phyloP scores from a whole-genome alignment of 2,329 filamentous ascomycete genomes.

The Monilinia fructicola region DNA sequence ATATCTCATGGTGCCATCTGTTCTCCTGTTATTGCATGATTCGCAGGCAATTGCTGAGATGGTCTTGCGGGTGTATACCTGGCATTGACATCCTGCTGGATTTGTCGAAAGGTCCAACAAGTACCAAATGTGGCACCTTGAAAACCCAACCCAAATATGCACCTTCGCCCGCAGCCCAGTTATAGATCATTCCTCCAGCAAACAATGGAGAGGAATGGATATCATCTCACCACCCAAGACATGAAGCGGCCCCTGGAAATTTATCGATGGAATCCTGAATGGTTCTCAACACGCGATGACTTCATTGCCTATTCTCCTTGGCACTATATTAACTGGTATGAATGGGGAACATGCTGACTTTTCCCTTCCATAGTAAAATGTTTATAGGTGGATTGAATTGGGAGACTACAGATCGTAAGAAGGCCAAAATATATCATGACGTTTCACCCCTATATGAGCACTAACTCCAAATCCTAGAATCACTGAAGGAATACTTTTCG shows the following conservation, averaged over 20 bases:
- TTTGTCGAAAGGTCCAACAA: conserved; percentile 13
- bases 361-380: conserved; percentile 75
- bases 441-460: conserved; percentile 1
- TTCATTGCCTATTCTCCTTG: conserved; percentile 24
- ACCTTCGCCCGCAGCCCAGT: conserved; percentile 20
- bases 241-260: conserved; percentile 9
- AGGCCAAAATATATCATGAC: conserved; percentile 5
- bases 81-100: conserved; percentile 13
- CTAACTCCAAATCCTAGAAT: conserved; percentile 60
- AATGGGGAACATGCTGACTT: conserved; percentile 32
- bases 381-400: conserved; percentile 98
- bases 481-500: conserved; percentile 93
- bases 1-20: conserved; percentile 42
- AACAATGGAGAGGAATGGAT: conserved; percentile 10
- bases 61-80: conserved; percentile 19
- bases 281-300: background rate
- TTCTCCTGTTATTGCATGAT: conserved; percentile 37
- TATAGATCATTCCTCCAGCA: background rate
- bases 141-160: conserved; percentile 17
- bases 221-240: conserved; percentile 2
- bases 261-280: conserved; percentile 3
- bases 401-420: conserved; percentile 94
- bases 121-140: conserved; percentile 13
- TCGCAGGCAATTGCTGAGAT: conserved; percentile 25
- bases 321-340: conserved; percentile 14